Evolutionary conservation across 768 basidiomycete species (phyloP), one percentile per base, ranked within the genome.

Genomic region (Mrakia frigida): DNA sequence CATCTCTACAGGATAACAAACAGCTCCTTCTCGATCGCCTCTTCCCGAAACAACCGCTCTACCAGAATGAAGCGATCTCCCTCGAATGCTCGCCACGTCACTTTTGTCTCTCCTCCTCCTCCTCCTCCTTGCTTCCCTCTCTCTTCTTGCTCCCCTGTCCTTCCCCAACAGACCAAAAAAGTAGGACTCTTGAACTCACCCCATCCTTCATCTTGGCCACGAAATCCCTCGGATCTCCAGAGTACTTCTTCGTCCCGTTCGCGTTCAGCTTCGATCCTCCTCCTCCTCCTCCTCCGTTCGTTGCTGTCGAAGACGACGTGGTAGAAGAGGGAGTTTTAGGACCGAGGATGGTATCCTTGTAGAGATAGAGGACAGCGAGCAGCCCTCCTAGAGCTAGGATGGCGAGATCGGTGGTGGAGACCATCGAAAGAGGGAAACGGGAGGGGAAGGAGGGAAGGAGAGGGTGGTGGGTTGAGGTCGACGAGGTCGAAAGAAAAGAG

Each of bases 181-280:
- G 5, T 7, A n/a, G 39, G 16, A 63, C 31, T n/a, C n/a, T 21
- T 5, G 68, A 25, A 87, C 92, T 83, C 85, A 98, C 96, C 56
- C 89, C 90, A 78, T 91, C 89, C 85, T 94, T 92, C 93, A 98
- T 94, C 86, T 95, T 95, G 18, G 89, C 88, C 59, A 97, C 87
- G 82, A 97, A 97, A 83, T 98, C 94, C 61, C 95, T 86, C n/a
- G 94, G 93, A 81, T 97, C 93, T 2, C 89, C 91, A 85, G 84
- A 73, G 87, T 86, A 43, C 87, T 82, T 39, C 31, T 78, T 74
- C 5, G 33, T 70, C 33, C 60, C 28, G 7, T 28, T 56, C 56
- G 56, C 46, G 46, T 50, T 50, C n/a, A 81, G 61, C 37, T 86
- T 79, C 37, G 86, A 76, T 39, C 13, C 35, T 39, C 23, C 25